Base-by-base conservation (phyloP, 75 land plant species). In the Pinus taeda region DNA sequence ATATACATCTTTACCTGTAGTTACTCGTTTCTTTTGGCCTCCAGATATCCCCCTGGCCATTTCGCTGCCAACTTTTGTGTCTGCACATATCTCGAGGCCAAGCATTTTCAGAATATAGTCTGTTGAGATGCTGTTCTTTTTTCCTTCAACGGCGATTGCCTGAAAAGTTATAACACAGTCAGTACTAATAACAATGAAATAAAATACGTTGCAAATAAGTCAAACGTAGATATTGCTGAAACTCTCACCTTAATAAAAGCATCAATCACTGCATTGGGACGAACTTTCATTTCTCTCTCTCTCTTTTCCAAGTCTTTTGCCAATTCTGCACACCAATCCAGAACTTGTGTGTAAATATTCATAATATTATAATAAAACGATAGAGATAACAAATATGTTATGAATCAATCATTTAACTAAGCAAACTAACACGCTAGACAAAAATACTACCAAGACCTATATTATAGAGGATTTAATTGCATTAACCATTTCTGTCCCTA, bases 201-300 rank as follows among this genome's bases (percentile, higher is more conserved):
- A 6, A 6, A 45, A 45, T 45, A 45, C 49, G 7, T 45, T 45
- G 0, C 7, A 45, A 45, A 45, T 45, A 71, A 36, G 49, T 22
- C 20, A 55, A 59, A 24, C 60, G n/a, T 45, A 59, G 39, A 18
- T 59, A 22, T 59, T 36, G 8, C 49, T 45, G 49, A 45, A 45
- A 45, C 49, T 45, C 49, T 45, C 9, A 90, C 95, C 87, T 93
- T 93, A 90, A 93, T 93, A 71, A 86, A 93, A 18, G 90, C 84
- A 82, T 93, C 95, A 76, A 93, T 83, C 30, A 86, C 91, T 61
- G 89, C 88, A 77, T 81, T 79, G 4, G 93, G 95, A 59, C 81
- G 83, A 22, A 93, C 80, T 57, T 84, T 87, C 45, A 64, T 78
- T 78, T 93, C 89, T 73, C 86, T 88, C 82, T 93, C 95, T 57